phyloP scores from a whole-genome alignment of 139 green algal genomes.

The Axilococcus clingmanii region DNA sequence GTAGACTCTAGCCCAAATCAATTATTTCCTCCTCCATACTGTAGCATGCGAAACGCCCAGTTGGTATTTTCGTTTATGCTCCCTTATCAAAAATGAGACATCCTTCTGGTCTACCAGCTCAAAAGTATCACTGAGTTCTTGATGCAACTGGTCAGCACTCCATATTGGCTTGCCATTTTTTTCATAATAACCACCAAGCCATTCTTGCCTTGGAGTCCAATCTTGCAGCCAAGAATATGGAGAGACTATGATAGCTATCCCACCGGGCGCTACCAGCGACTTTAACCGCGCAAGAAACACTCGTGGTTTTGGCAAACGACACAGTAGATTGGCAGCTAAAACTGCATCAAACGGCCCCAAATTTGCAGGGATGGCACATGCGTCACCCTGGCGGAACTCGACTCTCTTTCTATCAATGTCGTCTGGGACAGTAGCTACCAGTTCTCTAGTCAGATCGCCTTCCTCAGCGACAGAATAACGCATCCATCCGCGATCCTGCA shows the following conservation, averaged over 20 bases:
- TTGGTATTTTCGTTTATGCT: slow-evolving; percentile 57
- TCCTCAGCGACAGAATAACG: slow-evolving; percentile 46
- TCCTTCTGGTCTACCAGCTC: slow-evolving; percentile 28
- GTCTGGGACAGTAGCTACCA: slow-evolving; percentile 19
- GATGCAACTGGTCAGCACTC: slow-evolving; percentile 28
- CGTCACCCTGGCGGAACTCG: too few relatives aligned
- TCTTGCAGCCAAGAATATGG: slow-evolving; percentile 65
- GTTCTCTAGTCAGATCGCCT: slow-evolving; percentile 43
- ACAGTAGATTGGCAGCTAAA: slow-evolving; percentile 61
- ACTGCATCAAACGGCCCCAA: slow-evolving; percentile 55
- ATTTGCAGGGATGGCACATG: too few relatives aligned
- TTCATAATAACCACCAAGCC: slow-evolving; percentile 43
- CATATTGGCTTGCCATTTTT: slow-evolving; percentile 15
- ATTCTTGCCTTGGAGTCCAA: slow-evolving; percentile 39
- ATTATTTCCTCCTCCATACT: slow-evolving; percentile 21
- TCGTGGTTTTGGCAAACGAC: slow-evolving; percentile 52
- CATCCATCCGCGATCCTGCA: slow-evolving; percentile 40
- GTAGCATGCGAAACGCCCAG: slow-evolving; percentile 36
- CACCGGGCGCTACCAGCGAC: slow-evolving; percentile 41
- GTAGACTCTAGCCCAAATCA: too few relatives aligned
- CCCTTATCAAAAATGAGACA: slow-evolving; percentile 49
- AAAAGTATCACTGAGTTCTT: slow-evolving; percentile 18
- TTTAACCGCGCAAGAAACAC: slow-evolving; percentile 35
- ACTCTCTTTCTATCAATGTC: slow-evolving; percentile 35
- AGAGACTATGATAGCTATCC: slow-evolving; percentile 42